Conservation (phyloP, 305 asterid species). For the Fraxinus angustifolia region DNA sequence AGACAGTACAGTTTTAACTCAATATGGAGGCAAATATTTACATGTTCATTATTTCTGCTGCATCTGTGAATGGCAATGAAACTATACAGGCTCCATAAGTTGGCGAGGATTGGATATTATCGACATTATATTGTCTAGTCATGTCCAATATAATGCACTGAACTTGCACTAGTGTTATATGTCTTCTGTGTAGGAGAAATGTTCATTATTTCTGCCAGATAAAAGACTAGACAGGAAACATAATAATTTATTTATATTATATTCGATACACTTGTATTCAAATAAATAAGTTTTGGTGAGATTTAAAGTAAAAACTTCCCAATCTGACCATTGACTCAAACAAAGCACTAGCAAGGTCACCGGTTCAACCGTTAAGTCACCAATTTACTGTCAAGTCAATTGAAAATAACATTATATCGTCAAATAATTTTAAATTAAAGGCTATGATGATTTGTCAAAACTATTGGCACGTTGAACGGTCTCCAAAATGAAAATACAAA, state of each 20-base stretch:
- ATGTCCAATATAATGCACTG: background rate
- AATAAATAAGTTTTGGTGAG: background rate
- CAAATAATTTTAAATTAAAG: background rate
- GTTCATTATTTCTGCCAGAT: background rate
- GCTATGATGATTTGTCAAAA: background rate
- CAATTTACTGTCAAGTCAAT: too few relatives aligned
- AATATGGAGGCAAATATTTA: background rate
- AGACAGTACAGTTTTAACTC: background rate
- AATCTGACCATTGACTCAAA: background rate
- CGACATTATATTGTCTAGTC: background rate
- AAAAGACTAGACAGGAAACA: background rate
- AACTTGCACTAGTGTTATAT: background rate
- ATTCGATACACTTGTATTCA: background rate
- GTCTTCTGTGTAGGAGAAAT: background rate
- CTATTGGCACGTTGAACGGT: background rate
- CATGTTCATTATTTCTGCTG: background rate
- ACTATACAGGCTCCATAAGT: background rate
- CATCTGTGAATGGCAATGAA: background rate
- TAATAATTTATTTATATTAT: background rate
- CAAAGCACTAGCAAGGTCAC: background rate
- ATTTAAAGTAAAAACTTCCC: background rate
- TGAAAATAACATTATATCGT: too few relatives aligned
- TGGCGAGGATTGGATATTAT: background rate
- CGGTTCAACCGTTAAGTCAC: background rate
- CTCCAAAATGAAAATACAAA: background rate